Percentiles rank a stretch among this genome's conserved stretches.
Evolutionary conservation across 108 stramenopile species (phyloP).

Genomic region (Cyclotella atomus): DNA sequence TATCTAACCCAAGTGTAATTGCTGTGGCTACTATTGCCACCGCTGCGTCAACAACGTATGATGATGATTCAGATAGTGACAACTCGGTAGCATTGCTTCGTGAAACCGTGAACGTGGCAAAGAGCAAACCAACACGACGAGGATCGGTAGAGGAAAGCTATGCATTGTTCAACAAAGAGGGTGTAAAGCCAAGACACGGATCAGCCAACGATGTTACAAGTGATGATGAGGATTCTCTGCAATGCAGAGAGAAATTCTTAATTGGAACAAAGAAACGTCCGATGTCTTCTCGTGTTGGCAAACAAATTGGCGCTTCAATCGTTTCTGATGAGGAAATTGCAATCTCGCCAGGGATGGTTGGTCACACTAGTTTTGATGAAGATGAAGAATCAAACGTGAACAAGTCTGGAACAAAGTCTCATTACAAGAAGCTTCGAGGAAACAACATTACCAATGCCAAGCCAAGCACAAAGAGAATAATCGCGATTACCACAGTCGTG

Average conservation of each 20-base stretch:
- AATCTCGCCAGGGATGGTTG: constrained; percentile 21
- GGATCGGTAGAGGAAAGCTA: constrained; percentile 18
- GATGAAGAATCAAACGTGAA: neutral
- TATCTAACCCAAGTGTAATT: constrained; percentile 3
- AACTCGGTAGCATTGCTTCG: neutral
- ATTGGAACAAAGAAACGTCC: neutral
- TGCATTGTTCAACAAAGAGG: constrained; percentile 1
- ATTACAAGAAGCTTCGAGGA: neutral
- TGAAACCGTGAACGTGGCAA: neutral
- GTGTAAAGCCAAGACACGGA: neutral
- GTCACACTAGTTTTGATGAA: constrained; percentile 24
- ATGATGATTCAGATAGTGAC: constrained; percentile 8
- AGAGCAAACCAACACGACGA: neutral
- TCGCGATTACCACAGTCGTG: neutral
- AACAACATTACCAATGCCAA: neutral
- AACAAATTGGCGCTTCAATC: neutral
- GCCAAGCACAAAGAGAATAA: neutral
- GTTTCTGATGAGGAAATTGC: constrained; percentile 1
- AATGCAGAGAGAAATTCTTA: constrained; percentile 3
- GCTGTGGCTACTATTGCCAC: constrained; percentile 13
- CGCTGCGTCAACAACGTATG: constrained; percentile 2
- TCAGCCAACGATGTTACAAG: neutral
- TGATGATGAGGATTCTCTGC: neutral
- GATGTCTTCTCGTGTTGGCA: neutral
- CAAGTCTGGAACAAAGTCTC: neutral